These are phyloP conservation scores for Fraxinus sp. DNA, from an alignment of 305 asterid species.

Conservation along the genomic window DNA sequence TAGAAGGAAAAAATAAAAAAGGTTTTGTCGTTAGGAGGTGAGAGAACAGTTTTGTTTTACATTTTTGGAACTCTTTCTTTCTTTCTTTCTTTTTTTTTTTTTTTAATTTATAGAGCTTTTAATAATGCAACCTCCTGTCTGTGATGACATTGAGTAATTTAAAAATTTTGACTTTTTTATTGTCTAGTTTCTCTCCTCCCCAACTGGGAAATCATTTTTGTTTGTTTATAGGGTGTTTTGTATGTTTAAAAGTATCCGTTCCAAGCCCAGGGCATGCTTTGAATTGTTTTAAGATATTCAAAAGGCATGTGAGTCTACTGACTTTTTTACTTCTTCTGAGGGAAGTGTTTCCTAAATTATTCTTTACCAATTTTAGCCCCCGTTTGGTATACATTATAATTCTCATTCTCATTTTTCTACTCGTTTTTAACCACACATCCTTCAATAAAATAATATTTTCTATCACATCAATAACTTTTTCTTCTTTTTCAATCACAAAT, in stretches of 20 bases:
- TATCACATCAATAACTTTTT: no score
- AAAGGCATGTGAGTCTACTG: neutral
- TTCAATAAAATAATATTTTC: no score
- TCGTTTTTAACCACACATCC: no score
- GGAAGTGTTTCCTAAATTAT: neutral
- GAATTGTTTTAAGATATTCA: neutral
- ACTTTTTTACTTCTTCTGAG: neutral
- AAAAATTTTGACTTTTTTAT: neutral
- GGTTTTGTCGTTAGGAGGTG: slow-evolving; percentile 26
- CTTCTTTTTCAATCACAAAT: no score
- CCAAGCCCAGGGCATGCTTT: neutral
- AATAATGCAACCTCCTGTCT: slow-evolving; percentile 42
- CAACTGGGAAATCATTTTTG: neutral
- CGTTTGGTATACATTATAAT: no score
- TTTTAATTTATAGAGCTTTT: slow-evolving; percentile 32
- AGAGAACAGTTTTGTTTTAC: slow-evolving; percentile 42
- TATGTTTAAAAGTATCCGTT: neutral
- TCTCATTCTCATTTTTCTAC: no score
- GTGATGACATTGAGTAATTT: neutral
- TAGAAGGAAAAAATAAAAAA: neutral
- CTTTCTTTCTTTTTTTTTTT: neutral
- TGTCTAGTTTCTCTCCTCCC: neutral
- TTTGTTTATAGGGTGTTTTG: neutral
- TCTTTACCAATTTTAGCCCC: neutral
- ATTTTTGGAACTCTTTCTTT: neutral